phyloP scores from a whole-genome alignment of 1,284 basidiomycete genomes.

The Ceratobasidium sp. region DNA sequence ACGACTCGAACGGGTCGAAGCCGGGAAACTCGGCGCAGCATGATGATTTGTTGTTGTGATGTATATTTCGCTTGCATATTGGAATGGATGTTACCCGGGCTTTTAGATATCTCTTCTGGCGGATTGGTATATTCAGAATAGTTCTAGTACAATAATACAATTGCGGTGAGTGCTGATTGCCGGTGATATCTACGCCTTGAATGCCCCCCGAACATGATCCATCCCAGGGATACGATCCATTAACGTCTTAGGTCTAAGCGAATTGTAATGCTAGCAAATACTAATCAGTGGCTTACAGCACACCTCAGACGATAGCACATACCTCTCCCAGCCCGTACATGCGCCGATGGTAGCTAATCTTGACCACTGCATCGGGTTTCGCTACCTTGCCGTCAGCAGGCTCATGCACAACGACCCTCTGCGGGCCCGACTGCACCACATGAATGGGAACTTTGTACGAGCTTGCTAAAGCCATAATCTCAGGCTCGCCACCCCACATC shows the following conservation, averaged over 20 bases:
- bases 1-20: constrained; percentile 68
- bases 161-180: constrained; percentile 16
- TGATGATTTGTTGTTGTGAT: constrained; percentile 55
- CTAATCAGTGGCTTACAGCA: constrained; percentile 9
- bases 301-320: constrained; percentile 53
- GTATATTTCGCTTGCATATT: constrained; percentile 12
- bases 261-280: constrained; percentile 84
- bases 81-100: constrained; percentile 29
- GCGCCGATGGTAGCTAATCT: constrained; percentile 89
- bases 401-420: constrained; percentile 86
- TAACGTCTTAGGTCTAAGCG: constrained; percentile 69
- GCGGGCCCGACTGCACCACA: constrained; percentile 88
- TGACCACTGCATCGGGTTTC: constrained; percentile 52
- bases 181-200: constrained; percentile 37
- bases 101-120: neutral
- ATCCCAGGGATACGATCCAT: constrained; percentile 41
- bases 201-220: constrained; percentile 35
- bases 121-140: constrained; percentile 39
- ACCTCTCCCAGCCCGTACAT: constrained; percentile 97
- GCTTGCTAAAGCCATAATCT: constrained; percentile 90
- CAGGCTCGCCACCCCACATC: constrained; percentile 97
- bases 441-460: constrained; percentile 91
- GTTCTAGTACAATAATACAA: constrained; percentile 36
- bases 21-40: constrained; percentile 62
- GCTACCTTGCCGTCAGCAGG: constrained; percentile 59